phyloP scores from a whole-genome alignment of 2,329 filamentous ascomycete genomes.

The Volutella citrinella region DNA sequence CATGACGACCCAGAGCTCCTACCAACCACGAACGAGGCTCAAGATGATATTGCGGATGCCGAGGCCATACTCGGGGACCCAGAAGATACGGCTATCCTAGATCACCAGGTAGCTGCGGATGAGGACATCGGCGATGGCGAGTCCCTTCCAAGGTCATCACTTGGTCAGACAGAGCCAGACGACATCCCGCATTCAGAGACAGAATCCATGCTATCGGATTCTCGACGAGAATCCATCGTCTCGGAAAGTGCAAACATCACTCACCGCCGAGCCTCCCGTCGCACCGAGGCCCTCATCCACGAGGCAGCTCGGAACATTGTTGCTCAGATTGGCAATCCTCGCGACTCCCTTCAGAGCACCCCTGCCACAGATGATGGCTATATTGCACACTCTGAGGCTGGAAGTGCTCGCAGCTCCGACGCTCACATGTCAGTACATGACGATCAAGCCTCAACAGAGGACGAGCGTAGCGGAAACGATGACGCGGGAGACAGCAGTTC shows the following conservation, averaged over 20 bases:
- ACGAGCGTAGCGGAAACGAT: slow-evolving; percentile 17
- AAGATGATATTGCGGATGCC: slow-evolving; percentile 1
- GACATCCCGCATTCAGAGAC: slow-evolving; percentile 14
- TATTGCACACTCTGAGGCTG: not conserved
- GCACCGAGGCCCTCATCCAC: slow-evolving; percentile 52
- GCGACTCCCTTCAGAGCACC: slow-evolving; percentile 17
- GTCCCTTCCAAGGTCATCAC: not conserved
- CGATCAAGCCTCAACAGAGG: slow-evolving; percentile 15
- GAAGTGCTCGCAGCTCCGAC: slow-evolving; percentile 22
- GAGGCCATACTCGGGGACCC: slow-evolving; percentile 2
- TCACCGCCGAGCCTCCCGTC: slow-evolving; percentile 38
- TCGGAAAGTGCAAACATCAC: slow-evolving; percentile 20
- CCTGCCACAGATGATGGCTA: not conserved
- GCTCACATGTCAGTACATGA: slow-evolving; percentile 16
- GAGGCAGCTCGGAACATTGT: slow-evolving; percentile 51
- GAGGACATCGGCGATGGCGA: slow-evolving; percentile 7
- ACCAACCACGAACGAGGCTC: not conserved
- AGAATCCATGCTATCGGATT: slow-evolving; percentile 16
- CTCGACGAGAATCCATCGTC: slow-evolving; percentile 20
- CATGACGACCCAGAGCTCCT: not conserved
- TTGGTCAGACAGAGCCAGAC: too few relatives aligned
- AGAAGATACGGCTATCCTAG: slow-evolving; percentile 5
- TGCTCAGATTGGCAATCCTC: slow-evolving; percentile 38
- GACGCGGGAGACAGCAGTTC: slow-evolving; percentile 44
- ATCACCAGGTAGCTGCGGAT: too few relatives aligned